Evolutionary conservation across 2,329 filamentous ascomycete genomes (phyloP).

Genomic region (Fusarium annulatum): DNA sequence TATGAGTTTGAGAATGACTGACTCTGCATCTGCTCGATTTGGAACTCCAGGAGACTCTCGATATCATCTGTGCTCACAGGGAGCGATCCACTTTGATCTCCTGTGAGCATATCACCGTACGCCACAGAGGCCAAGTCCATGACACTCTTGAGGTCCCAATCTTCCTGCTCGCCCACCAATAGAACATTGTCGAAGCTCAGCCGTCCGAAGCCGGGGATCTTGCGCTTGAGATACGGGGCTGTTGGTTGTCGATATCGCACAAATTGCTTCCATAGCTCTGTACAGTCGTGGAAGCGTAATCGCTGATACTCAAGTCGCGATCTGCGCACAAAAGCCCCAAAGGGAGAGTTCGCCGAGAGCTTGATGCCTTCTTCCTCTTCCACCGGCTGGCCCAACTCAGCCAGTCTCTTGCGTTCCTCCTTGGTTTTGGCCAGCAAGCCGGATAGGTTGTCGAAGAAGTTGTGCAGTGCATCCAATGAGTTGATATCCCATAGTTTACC

Average conservation of each 20-base stretch:
- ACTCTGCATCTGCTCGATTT: constrained; percentile 89
- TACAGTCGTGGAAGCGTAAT: constrained; percentile 81
- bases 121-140: constrained; percentile 59
- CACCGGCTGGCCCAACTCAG: constrained; percentile 56
- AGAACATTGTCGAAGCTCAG: constrained; percentile 69
- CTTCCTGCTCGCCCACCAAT: constrained; percentile 59
- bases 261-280: constrained; percentile 85
- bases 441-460: constrained; percentile 74
- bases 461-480: constrained; percentile 82
- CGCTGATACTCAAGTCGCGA: constrained; percentile 82
- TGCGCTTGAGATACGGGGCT: constrained; percentile 71
- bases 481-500: constrained; percentile 85
- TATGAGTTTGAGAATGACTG: constrained; percentile 43
- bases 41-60: constrained; percentile 85
- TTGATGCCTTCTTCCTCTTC: constrained; percentile 66
- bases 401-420: constrained; percentile 67
- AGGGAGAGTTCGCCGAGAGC: constrained; percentile 78
- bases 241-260: constrained; percentile 84
- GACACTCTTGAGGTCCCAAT: constrained; percentile 59
- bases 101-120: constrained; percentile 65
- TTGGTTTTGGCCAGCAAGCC: constrained; percentile 70
- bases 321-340: constrained; percentile 83
- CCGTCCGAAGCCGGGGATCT: constrained; percentile 68
- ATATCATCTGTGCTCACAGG: constrained; percentile 81
- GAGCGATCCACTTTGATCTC: constrained; percentile 53